Base-by-base conservation (phyloP, 2,329 filamentous ascomycete species). In the Apiospora hydei region DNA sequence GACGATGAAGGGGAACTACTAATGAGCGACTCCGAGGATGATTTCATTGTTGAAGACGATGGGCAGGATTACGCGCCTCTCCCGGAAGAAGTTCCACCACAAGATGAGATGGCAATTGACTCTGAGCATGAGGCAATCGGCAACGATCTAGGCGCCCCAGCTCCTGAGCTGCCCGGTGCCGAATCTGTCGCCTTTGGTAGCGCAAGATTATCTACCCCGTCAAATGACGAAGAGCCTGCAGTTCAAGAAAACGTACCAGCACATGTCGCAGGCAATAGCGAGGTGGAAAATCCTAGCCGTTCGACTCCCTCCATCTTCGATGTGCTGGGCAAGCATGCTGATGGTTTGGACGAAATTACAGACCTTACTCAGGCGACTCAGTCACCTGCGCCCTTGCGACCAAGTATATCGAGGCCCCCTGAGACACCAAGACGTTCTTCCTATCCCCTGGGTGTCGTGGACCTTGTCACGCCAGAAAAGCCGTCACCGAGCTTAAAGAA, bases 41-140 rank as follows among this genome's bases (percentile, higher is more conserved):
- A 84, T 64, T 91, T 92, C 73, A 80, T 92, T 67, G 83, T 89
- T 41, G 77, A 82, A 24, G 82, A 84, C 69, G 77, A 80, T 24
- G 72, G 38, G 72, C 14, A 49, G 44, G 2, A 69, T 69, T 38
- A 24, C 34, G n/a, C 18, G 21, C 30, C 64, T 57, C 26, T 44
- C 13, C 24, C 41, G 13, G 41, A 68, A 46, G 66, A 26, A 14
- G 4, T 13, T 3, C 14, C 14, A 13, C 53, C 72, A 53, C 73
- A 69, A 3, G 38, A 69, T 47, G 66, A 66, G 10, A 53, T 38
- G 41, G 53, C 47, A 61, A 66, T 21, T 41, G 26, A 70, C 57
- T 41, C 10, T 41, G 57, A 41, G 18, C 10, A 64, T 64, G 10
- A 10, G 41, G 57, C 18, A 11, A 34, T 64, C 18, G 21, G 30